Evolutionary conservation across 768 basidiomycete species (phyloP), one percentile per base, ranked within the genome.

Genomic region (Amanita molliuscula): DNA sequence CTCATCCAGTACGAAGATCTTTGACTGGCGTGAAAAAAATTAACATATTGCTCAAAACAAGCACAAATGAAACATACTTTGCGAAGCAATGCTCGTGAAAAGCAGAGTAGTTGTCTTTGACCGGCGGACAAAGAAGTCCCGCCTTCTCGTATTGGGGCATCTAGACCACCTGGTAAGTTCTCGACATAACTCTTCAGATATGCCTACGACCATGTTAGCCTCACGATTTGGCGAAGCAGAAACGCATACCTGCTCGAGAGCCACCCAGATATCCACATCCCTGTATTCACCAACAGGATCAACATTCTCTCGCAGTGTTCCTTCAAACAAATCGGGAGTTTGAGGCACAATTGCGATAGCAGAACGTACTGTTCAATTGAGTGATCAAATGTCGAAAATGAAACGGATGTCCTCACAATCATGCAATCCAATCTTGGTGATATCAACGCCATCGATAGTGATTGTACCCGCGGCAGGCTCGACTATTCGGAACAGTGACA

Each of bases 1-100:
- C 78, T 97, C 94, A 60, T 96, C 94, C n/a, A 97, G 71, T 0
- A 96, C 88, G 5, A 97, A 71, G 33, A 96, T 84, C 65, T 84
- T 93, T 15, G 88, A 81, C 79, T 85, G 52, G 31, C 23, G 26
- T 15, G 56, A 52, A 50, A 35, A 29, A 26, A 0, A 10, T 37
- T 15, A 56, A 16, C 43, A 52, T 46, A 29, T 29, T 42, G 38
- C 11, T 8, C n/a, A 20, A 13, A 18, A 38, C 6, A 13, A 26
- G 7, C 25, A 9, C 29, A 50, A 26, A 16, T 25, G 20, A 29
- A 10, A 47, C 63, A 43, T 56, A 80, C 82, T 71, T 88, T 86
- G 48, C 85, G 74, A 50, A 95, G 65, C 35, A 94, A 62, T 0
- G 92, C 92, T 46, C 92, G 68, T 1, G 93, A 87, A 59, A 96